Evolutionary conservation across 148 eudicot genomes (phyloP), one percentile per base, ranked within the genome.

Genomic region (Persicaria tinctoria): DNA sequence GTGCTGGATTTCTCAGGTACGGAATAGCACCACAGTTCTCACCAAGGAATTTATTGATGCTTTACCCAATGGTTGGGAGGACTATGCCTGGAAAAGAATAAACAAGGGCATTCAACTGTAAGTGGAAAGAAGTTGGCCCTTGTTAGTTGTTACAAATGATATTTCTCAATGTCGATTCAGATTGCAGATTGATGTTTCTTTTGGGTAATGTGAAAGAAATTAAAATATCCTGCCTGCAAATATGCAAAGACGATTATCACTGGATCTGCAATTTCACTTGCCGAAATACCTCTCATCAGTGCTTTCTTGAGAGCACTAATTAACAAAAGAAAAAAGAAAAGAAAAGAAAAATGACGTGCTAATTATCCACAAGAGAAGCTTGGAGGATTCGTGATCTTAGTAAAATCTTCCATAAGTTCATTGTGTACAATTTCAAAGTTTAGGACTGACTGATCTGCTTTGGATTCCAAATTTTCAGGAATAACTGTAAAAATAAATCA

Each of bases 31-130:
- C 56, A 94, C 98, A 47, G 81, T 94, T 68, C 89, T 94, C 78
- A 91, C 98, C 23, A 88, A 79, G 85, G 97, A 95, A 81, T 95
- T 84, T 80, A 92, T 95, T 38, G 97, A 95, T 84, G 87, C 92
- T 79, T 82, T 92, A 79, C 99, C 97, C 62, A 86, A 86, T 82
- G 99, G 99, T 69, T 95, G 99, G 99, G 83, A 86, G 83, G 91
- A 95, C 27, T 92, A 92, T 85, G 97, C 99, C 16, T 95, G 99
- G 99, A 83, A 74, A 79, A 89, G 99, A 85, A 90, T 95, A 73
- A 95, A 95, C 76, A 95, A 95, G 79, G 99, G 99, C 76, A 80
- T 90, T 70, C 86, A 82, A 60, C 83, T 95, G 99, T 95, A 88
- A 95, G 97, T 89, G 47, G 56, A 53, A 32, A 10, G 56, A 14